A percentile compares a stretch with the other conserved stretches of the same genome.
phyloP scores from a whole-genome alignment of 805 yeast genomes.

The Candida maltosa region DNA sequence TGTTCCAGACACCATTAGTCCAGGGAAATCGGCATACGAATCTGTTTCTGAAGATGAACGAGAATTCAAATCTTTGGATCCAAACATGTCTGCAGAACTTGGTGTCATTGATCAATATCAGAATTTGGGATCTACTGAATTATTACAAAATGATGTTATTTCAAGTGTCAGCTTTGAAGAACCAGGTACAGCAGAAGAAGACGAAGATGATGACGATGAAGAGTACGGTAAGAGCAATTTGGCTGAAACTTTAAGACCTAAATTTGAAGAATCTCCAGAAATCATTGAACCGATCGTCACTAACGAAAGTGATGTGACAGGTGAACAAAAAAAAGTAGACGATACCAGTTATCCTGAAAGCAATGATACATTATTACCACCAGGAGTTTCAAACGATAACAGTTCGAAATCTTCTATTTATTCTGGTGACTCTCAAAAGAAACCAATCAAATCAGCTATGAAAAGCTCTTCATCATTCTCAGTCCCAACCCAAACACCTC shows the following conservation, averaged over 20 bases:
- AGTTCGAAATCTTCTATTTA: constrained; percentile 30
- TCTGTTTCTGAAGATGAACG: not conserved
- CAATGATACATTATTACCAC: constrained; percentile 4
- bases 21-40: too few relatives aligned
- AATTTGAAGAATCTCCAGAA: constrained; percentile 27
- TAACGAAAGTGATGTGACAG: not conserved
- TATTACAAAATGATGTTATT: constrained; percentile 10
- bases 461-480: constrained; percentile 32
- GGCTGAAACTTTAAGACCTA: constrained; percentile 26
- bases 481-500: not conserved
- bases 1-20: too few relatives aligned
- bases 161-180: constrained; percentile 10
- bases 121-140: constrained; percentile 19
- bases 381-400: constrained; percentile 6
- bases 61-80: constrained; percentile 6
- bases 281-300: constrained; percentile 15
- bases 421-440: constrained; percentile 27
- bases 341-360: not conserved
- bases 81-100: constrained; percentile 12
- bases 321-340: not conserved
- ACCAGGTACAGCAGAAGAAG: constrained; percentile 25
- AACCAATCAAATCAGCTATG: constrained; percentile 54
- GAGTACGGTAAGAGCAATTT: constrained; percentile 16
- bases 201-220: constrained; percentile 16
- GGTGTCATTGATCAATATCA: constrained; percentile 19